A percentile compares a stretch with the other conserved stretches of the same genome.
Conservation (phyloP, 1,284 basidiomycete species). For the Trametes sp. region DNA sequence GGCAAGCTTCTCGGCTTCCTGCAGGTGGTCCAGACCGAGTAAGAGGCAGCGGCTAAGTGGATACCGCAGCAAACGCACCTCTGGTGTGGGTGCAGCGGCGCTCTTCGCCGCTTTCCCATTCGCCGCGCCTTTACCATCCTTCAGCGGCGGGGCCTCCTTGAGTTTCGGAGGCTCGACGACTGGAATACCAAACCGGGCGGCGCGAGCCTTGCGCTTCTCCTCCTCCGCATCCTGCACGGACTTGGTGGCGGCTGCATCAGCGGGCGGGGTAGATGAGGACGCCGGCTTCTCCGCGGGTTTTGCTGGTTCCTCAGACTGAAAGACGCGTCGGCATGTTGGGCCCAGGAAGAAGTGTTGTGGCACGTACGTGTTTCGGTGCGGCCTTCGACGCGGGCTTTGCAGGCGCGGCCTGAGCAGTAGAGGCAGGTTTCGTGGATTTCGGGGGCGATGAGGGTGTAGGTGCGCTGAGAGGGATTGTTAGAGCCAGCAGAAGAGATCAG, state of each 20-base stretch:
- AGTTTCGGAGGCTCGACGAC: conserved; percentile 51
- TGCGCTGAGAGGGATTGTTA: background rate
- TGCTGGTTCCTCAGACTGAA: conserved; percentile 8
- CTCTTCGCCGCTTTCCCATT: conserved; percentile 29
- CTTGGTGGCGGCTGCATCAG: conserved; percentile 23
- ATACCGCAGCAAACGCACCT: conserved; percentile 37
- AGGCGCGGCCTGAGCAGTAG: conserved; percentile 2
- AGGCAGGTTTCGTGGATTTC: conserved; percentile 14
- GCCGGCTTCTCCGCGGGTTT: conserved; percentile 10
- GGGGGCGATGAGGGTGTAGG: conserved; percentile 4
- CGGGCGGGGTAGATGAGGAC: conserved; percentile 19
- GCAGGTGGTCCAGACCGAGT: conserved; percentile 2
- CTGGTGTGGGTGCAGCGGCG: conserved; percentile 10
- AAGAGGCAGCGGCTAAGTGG: background rate
- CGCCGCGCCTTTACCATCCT: conserved; percentile 20
- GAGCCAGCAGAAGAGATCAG: background rate
- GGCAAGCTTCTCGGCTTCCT: conserved; percentile 58
- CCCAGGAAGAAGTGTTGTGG: background rate
- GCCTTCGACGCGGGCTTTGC: conserved; percentile 24
- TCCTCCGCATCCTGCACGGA: conserved; percentile 53
- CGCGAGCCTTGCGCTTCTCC: conserved; percentile 66
- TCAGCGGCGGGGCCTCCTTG: conserved; percentile 31
- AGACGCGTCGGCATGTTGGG: conserved; percentile 3
- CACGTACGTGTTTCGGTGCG: conserved; percentile 22
- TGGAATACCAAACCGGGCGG: conserved; percentile 74